A percentile compares a stretch with the other conserved stretches of the same genome.
Conservation (phyloP, 352 stramenopile genomes). For the Globisporangium solare region DNA sequence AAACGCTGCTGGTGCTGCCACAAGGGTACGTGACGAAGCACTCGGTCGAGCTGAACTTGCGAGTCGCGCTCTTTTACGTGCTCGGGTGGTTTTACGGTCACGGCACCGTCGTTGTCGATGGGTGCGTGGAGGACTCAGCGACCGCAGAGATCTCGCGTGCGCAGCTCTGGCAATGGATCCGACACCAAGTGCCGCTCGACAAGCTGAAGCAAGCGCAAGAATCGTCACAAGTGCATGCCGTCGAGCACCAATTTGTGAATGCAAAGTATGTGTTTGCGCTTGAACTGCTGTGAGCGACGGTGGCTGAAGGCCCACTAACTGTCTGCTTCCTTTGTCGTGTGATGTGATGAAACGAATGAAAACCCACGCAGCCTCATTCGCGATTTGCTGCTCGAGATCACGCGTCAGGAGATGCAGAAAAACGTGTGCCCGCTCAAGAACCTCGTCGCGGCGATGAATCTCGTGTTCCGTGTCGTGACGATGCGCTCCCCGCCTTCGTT, state of each 20-base stretch:
- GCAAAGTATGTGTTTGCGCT: constrained; percentile 22
- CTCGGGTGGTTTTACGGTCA: constrained; percentile 88
- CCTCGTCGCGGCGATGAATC: constrained; percentile 40
- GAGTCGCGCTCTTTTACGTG: constrained; percentile 88
- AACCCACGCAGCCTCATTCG: constrained; percentile 35
- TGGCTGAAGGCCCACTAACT: too few species aligned
- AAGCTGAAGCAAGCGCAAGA: constrained; percentile 4
- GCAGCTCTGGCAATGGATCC: constrained; percentile 89
- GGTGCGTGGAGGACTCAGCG: constrained; percentile 93
- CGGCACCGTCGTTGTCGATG: constrained; percentile 89
- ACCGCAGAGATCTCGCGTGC: constrained; percentile 93
- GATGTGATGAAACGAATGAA: too few species aligned
- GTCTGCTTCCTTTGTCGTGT: too few species aligned
- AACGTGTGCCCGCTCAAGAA: constrained; percentile 21
- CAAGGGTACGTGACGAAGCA: constrained; percentile 62
- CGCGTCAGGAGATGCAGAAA: constrained; percentile 22
- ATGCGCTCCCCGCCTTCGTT: constrained; percentile 53
- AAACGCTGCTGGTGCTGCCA: constrained; percentile 51
- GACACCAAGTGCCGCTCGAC: constrained; percentile 46
- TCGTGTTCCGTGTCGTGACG: constrained; percentile 59
- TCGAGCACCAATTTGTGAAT: constrained; percentile 20
- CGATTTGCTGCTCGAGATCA: constrained; percentile 35
- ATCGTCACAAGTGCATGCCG: neutral
- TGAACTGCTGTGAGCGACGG: constrained; percentile 1
- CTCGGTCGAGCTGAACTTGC: constrained; percentile 84